Conservation (phyloP, 2,329 filamentous ascomycete genomes). For the Claviceps sorghi region DNA sequence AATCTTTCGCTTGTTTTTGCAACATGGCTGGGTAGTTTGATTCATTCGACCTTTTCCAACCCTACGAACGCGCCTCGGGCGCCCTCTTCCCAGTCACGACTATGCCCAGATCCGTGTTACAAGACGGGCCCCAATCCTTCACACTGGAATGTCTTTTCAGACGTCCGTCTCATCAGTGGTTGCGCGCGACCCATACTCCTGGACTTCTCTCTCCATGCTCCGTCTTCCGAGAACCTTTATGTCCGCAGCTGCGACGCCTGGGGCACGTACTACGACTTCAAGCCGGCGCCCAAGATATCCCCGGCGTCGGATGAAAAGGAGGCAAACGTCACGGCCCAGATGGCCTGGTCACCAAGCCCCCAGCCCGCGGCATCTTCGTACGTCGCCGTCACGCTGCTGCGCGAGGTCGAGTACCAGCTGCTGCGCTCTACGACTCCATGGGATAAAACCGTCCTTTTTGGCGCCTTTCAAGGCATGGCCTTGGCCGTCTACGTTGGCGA, state of each 20-base stretch:
- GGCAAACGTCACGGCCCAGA: not conserved
- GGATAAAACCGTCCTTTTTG: not conserved
- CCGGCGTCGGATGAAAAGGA: not conserved
- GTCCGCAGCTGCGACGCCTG: not conserved
- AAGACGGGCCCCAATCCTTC: not conserved
- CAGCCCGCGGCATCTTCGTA: not conserved
- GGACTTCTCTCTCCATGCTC: not conserved
- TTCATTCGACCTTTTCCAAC: not conserved
- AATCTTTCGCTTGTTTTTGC: not conserved
- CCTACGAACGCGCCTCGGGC: not conserved
- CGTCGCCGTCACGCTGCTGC: not conserved
- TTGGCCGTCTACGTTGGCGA: not conserved
- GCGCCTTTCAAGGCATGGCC: not conserved
- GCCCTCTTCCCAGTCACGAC: not conserved
- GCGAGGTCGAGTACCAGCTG: not conserved
- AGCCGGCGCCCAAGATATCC: not conserved
- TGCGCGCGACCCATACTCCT: not conserved
- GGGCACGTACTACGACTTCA: not conserved
- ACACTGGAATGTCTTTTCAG: not conserved
- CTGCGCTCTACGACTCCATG: not conserved
- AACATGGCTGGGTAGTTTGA: not conserved
- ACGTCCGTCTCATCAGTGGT: not conserved
- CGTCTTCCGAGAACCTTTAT: not conserved
- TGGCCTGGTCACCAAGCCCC: not conserved
- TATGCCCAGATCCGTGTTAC: not conserved